Evolutionary conservation across 768 basidiomycete species (phyloP), one percentile per base, ranked within the genome.

Genomic region (Chiua virens): DNA sequence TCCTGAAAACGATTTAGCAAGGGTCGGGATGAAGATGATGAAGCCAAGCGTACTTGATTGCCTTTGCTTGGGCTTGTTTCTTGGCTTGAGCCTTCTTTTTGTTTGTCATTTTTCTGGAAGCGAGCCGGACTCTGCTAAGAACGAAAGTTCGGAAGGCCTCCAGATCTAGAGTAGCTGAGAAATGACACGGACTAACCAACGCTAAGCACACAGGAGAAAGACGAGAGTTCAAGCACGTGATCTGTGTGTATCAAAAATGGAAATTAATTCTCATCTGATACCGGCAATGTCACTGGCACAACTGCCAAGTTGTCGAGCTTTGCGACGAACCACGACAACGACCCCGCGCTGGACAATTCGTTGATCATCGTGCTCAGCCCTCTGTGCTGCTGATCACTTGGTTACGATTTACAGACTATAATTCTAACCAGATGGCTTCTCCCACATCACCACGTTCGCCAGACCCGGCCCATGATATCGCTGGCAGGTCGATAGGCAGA

Each of bases 21-120:
- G 23, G 14, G 32, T 27, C 28, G 27, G 17, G 28, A 27, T 28
- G 14, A 44, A 41, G 20, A 36, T 17, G 0, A 14, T 7, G 41
- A 21, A 20, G 28, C 34, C 25, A 22, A 43, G 46, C 64, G 58
- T 39, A 71, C 65, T 58, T 57, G 58, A 56, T 49, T 21, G 47
- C 41, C 20, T 62, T 67, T 22, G 65, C 54, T 50, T 66, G 69
- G 8, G 57, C 37, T 18, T 57, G 64, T 41, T 66, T 71, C 60
- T 55, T 68, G 5, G 60, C 57, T 11, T 61, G 62, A 17, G 50
- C 36, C 50, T 62, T 68, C 57, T 70, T 70, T 56, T 64, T 69
- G 55, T 64, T 71, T 4, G 64, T 54, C 68, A 70, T 68, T 51
- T 49, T 62, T 20, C 40, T 18, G 37, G 23, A 47, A 27, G 30